Percentiles rank a stretch among this genome's conserved stretches.
Evolutionary conservation across 129 eudicot genomes (phyloP).

Genomic region (Saussurea involucrata): DNA sequence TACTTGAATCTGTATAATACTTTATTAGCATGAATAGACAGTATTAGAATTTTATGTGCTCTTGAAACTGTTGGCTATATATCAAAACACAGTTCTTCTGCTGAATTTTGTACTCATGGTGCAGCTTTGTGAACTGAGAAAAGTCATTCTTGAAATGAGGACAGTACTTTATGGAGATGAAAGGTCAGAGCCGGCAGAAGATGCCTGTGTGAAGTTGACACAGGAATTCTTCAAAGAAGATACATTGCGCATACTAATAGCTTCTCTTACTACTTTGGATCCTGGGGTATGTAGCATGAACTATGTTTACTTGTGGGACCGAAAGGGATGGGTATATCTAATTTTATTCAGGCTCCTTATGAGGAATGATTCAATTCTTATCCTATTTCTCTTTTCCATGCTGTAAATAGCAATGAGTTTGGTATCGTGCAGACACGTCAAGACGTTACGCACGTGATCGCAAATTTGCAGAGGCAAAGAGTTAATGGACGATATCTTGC

Average conservation of each 20-base stretch:
- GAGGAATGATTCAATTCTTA: slow-evolving; percentile 13
- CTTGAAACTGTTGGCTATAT: neutral
- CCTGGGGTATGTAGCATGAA: slow-evolving; percentile 35
- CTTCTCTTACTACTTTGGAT: slow-evolving; percentile 36
- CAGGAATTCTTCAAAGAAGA: slow-evolving; percentile 46
- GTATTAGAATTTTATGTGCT: neutral
- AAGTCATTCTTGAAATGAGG: slow-evolving; percentile 45
- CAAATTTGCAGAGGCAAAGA: slow-evolving; percentile 46
- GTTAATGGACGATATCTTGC: slow-evolving; percentile 39
- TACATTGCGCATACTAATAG: slow-evolving; percentile 33
- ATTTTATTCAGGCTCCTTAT: neutral
- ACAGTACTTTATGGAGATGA: slow-evolving; percentile 45
- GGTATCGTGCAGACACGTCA: slow-evolving; percentile 45
- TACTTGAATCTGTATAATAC: neutral
- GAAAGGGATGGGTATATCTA: slow-evolving; percentile 13
- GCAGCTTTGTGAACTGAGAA: slow-evolving; percentile 42
- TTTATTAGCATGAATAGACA: neutral
- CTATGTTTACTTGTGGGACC: slow-evolving; percentile 4
- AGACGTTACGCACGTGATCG: slow-evolving; percentile 48
- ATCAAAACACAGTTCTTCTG: neutral
- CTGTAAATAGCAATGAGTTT: slow-evolving; percentile 31
- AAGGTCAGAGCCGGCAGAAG: slow-evolving; percentile 39
- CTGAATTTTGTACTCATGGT: slow-evolving; percentile 4
- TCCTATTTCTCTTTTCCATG: slow-evolving; percentile 3
- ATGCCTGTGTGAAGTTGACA: slow-evolving; percentile 45